These are phyloP conservation scores for Quercus mongolica DNA, from an alignment of 306 rosid genomes.

Conservation along the genomic window DNA sequence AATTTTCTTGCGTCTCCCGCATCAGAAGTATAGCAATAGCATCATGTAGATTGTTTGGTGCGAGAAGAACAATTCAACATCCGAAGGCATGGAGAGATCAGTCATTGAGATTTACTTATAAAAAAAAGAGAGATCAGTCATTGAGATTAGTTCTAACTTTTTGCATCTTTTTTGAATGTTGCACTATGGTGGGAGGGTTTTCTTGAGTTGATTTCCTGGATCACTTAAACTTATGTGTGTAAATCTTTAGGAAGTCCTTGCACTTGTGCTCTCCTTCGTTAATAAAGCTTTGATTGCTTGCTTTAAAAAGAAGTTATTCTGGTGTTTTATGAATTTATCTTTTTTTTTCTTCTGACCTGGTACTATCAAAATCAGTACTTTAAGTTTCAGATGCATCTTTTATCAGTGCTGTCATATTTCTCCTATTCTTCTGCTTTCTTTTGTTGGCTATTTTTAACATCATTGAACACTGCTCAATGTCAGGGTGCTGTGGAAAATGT, in stretches of 20 bases:
- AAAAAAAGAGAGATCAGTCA: too few relatives aligned
- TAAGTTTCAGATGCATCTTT: not conserved
- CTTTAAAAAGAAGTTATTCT: not conserved
- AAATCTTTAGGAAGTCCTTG: too few relatives aligned
- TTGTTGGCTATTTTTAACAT: not conserved
- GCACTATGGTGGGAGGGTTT: not conserved
- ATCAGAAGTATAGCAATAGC: too few relatives aligned
- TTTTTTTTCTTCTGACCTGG: not conserved
- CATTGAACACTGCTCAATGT: not conserved
- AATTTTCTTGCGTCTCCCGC: too few relatives aligned
- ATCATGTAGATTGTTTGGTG: too few relatives aligned
- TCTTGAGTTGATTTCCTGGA: not conserved
- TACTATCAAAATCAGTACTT: not conserved
- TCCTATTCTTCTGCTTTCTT: not conserved
- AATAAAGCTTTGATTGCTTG: too few relatives aligned
- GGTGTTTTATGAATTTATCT: not conserved
- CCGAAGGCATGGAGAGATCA: too few relatives aligned
- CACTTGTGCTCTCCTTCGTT: too few relatives aligned
- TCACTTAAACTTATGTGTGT: not conserved
- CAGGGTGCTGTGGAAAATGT: constrained; percentile 92
- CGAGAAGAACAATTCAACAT: too few relatives aligned
- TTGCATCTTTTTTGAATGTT: too few relatives aligned
- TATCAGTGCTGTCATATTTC: not conserved
- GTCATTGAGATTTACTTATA: too few relatives aligned
- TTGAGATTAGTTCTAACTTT: too few relatives aligned